Evolutionary conservation across 352 stramenopile genomes (phyloP).

Genomic region (Lagenidium sp.): DNA sequence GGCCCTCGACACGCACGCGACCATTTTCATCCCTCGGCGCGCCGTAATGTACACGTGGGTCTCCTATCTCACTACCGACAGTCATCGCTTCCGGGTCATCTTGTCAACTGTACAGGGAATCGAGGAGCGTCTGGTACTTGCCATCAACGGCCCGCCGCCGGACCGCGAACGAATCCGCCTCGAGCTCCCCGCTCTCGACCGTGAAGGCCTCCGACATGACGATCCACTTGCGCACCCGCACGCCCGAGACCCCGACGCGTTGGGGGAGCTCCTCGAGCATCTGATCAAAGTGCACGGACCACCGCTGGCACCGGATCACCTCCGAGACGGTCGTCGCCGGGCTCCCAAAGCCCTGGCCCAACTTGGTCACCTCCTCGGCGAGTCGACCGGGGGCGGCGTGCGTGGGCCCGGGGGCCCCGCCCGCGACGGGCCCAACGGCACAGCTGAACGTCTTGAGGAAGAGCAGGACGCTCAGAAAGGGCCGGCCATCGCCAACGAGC

Average conservation of each 20-base stretch:
- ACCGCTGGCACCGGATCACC: conserved; percentile 57
- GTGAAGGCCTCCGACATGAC: conserved; percentile 60
- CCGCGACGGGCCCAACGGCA: conserved; percentile 1
- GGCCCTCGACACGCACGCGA: too few species aligned
- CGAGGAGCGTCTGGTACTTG: conserved; percentile 68
- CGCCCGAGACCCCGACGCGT: conserved; percentile 41
- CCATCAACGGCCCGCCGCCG: conserved; percentile 47
- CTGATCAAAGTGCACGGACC: conserved; percentile 68
- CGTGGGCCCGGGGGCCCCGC: not conserved
- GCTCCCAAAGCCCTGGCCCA: conserved; percentile 14
- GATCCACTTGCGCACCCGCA: conserved; percentile 73
- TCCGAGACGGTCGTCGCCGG: conserved; percentile 37
- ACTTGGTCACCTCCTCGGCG: conserved; percentile 27
- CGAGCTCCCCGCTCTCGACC: conserved; percentile 60
- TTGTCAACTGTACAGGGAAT: conserved; percentile 60
- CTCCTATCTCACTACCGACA: too few species aligned
- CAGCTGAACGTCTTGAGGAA: conserved; percentile 80
- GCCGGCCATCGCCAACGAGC: conserved; percentile 54
- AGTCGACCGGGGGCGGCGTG: not conserved
- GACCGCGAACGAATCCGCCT: conserved; percentile 51
- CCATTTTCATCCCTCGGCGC: too few species aligned
- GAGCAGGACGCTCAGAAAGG: conserved; percentile 66
- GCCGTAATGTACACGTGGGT: too few species aligned
- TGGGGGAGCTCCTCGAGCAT: conserved; percentile 39
- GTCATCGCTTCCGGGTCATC: too few species aligned